These are phyloP conservation scores for Flueggea neowawraea DNA, from an alignment of 441 rosid genomes.

Conservation along the genomic window DNA sequence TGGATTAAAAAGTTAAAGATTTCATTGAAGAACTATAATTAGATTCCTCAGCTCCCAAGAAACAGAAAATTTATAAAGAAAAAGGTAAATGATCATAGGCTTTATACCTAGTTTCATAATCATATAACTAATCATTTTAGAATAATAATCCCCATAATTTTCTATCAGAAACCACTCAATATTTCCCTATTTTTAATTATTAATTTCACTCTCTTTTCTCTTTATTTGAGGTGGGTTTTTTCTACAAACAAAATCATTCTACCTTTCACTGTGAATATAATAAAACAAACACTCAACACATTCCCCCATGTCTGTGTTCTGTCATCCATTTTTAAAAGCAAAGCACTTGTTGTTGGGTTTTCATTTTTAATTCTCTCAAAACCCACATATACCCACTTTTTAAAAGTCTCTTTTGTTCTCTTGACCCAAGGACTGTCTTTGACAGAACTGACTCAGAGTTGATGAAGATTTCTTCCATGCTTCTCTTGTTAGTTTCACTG, in stretches of 20 bases:
- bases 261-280: slow-evolving; percentile 31
- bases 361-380: too few relatives aligned
- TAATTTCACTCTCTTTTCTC: too few relatives aligned
- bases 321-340: slow-evolving; percentile 35
- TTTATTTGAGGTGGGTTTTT: too few relatives aligned
- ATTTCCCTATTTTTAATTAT: too few relatives aligned
- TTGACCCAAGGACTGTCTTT: too few relatives aligned
- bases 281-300: slow-evolving; percentile 3
- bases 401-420: too few relatives aligned
- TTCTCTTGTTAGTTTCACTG: slow-evolving; percentile 18
- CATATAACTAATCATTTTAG: slow-evolving; percentile 44
- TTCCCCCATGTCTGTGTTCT: slow-evolving; percentile 21
- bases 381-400: too few relatives aligned
- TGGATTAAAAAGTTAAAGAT: slow-evolving; percentile 4
- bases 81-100: too few relatives aligned
- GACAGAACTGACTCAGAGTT: too few relatives aligned
- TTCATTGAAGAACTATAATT: not conserved
- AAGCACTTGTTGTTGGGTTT: slow-evolving; percentile 4
- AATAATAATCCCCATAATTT: slow-evolving; percentile 49
- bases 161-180: not conserved
- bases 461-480: slow-evolving; percentile 9
- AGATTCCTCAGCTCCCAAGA: slow-evolving; percentile 18
- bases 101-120: not conserved
- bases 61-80: slow-evolving; percentile 3
- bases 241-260: slow-evolving; percentile 29